Conservation (phyloP, 176 grass and related monocot genomes). For the Avena sativa region DNA sequence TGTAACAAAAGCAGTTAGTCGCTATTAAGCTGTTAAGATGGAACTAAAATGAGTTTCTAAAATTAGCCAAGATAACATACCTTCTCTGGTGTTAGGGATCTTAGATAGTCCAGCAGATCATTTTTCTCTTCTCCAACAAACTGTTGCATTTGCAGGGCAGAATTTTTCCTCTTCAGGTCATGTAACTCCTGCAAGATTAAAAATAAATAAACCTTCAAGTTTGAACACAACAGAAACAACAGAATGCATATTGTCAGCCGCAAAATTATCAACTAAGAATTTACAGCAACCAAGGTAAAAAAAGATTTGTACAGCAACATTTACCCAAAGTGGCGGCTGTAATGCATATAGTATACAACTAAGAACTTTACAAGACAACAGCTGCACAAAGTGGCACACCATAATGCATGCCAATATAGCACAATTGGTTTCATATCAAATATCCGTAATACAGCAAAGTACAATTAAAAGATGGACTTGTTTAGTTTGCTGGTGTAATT, state of each 20-base stretch:
- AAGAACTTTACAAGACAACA: neutral
- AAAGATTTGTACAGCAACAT: neutral
- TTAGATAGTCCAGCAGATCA: constrained; percentile 89
- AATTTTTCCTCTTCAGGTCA: constrained; percentile 83
- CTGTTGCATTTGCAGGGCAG: constrained; percentile 91
- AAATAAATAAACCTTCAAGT: constrained; percentile 9
- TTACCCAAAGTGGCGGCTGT: neutral
- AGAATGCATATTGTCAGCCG: neutral
- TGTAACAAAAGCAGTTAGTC: neutral
- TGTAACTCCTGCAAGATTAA: constrained; percentile 69
- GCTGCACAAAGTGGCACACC: neutral
- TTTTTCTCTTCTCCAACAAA: constrained; percentile 95
- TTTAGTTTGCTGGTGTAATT: constrained; percentile 14
- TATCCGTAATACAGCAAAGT: neutral
- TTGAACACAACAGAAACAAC: neutral
- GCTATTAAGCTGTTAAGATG: constrained; percentile 4
- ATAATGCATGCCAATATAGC: neutral
- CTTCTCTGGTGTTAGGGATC: constrained; percentile 92
- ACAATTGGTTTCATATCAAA: neutral
- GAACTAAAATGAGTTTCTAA: neutral
- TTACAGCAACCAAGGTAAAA: too few relatives aligned
- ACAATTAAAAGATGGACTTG: neutral
- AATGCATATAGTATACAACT: neutral
- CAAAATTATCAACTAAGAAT: constrained; percentile 20
- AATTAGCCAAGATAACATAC: constrained; percentile 37